Evolutionary conservation across 352 stramenopile genomes (phyloP).

Genomic region (Pythium aristosporum): DNA sequence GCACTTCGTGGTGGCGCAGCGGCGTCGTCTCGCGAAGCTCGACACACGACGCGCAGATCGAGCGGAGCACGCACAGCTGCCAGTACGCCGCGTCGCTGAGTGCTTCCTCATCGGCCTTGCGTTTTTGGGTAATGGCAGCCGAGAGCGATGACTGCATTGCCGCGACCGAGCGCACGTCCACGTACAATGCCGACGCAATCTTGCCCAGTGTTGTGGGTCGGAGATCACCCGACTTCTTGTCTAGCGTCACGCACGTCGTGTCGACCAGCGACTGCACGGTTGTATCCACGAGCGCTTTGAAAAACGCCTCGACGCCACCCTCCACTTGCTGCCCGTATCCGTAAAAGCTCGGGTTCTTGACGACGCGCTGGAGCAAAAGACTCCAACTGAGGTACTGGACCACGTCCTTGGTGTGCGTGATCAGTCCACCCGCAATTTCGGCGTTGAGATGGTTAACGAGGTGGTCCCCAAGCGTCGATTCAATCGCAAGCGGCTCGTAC

Average conservation of each 20-base stretch:
- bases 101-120: conserved; percentile 11
- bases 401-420: conserved; percentile 87
- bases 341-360: conserved; percentile 97
- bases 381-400: conserved; percentile 98
- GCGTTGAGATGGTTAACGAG: conserved; percentile 97
- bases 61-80: conserved; percentile 34
- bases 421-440: conserved; percentile 92
- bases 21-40: conserved; percentile 96
- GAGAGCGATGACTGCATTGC: conserved; percentile 55
- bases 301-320: conserved; percentile 53
- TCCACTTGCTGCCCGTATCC: conserved; percentile 52
- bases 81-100: conserved; percentile 21
- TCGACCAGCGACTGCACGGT: conserved; percentile 83
- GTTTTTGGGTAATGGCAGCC: conserved; percentile 21
- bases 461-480: conserved; percentile 91
- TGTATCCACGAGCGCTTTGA: conserved; percentile 78
- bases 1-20: conserved; percentile 98
- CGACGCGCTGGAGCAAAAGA: conserved; percentile 95
- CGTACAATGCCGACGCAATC: conserved; percentile 96
- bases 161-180: conserved; percentile 90
- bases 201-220: conserved; percentile 87
- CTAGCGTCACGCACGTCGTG: conserved; percentile 82
- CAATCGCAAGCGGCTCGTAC: conserved; percentile 97
- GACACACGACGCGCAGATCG: conserved; percentile 64
- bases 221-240: conserved; percentile 39